These are phyloP conservation scores for Marasmius sp. DNA, from an alignment of 1,284 basidiomycete genomes.

Conservation along the genomic window DNA sequence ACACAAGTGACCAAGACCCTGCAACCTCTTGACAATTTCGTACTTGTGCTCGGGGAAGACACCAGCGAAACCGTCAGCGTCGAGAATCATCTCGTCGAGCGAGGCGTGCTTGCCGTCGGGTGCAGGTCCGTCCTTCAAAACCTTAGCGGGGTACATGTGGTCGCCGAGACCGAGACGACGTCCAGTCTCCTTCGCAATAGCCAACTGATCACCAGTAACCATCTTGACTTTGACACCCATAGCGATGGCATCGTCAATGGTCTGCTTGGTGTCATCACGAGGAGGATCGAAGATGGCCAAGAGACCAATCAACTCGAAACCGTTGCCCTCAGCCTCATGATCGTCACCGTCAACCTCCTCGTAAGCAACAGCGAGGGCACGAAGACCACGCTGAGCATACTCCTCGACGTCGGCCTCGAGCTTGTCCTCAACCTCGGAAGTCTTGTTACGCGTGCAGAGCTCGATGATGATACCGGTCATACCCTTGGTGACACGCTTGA, in stretches of 20 bases:
- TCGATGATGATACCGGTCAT: slow-evolving; percentile 98
- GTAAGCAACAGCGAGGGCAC: slow-evolving; percentile 94
- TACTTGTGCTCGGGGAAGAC: slow-evolving; percentile 97
- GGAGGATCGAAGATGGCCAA: slow-evolving; percentile 98
- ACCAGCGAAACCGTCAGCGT: slow-evolving; percentile 90
- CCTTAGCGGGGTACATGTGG: slow-evolving; percentile 97
- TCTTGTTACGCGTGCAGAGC: slow-evolving; percentile 96
- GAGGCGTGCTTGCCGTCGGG: slow-evolving; percentile 78
- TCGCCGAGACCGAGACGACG: slow-evolving; percentile 93
- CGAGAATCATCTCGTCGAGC: slow-evolving; percentile 93
- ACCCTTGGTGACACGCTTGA: slow-evolving; percentile 99
- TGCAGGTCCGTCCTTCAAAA: slow-evolving; percentile 87
- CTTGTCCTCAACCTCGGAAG: slow-evolving; percentile 84
- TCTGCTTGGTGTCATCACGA: slow-evolving; percentile 98
- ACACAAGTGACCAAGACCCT: slow-evolving; percentile 85
- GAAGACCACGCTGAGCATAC: slow-evolving; percentile 94
- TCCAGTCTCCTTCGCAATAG: slow-evolving; percentile 98
- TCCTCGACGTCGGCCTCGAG: slow-evolving; percentile 96
- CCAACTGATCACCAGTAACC: slow-evolving; percentile 99
- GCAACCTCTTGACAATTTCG: slow-evolving; percentile 86
- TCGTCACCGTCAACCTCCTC: slow-evolving; percentile 90
- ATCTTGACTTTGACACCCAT: slow-evolving; percentile 99
- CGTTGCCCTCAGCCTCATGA: slow-evolving; percentile 83
- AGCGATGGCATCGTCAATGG: slow-evolving; percentile 93
- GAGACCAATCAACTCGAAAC: slow-evolving; percentile 96